Evolutionary conservation across 768 basidiomycete species (phyloP), one percentile per base, ranked within the genome.

Genomic region (Boletus eberwhitei): DNA sequence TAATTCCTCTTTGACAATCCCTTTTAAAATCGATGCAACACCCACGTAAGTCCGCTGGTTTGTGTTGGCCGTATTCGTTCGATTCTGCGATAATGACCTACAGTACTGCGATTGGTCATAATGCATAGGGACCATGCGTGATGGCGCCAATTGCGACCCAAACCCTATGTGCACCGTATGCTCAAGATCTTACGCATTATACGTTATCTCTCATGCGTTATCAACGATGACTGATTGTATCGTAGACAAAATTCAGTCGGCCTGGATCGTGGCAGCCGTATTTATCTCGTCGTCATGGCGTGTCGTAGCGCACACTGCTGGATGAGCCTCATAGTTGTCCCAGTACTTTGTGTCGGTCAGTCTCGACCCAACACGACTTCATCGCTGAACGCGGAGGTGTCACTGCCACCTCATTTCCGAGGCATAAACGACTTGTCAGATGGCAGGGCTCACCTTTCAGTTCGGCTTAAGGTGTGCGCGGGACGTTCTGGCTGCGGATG

Each of bases 41-140:
- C 48, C 64, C 68, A 48, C 61, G 56, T 66, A 63, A 65, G 48
- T 54, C 53, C 49, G 48, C 61, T 31, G 24, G 24, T 26, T 26
- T 26, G 48, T 35, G 34, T 48, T 53, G 43, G 24, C 59, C 35
- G 12, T 48, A 53, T 53, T 40, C 41, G 50, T 53, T 58, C 36
- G 26, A 41, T 42, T 37, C 32, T 56, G 38, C 26, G 55, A 67
- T 57, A 57, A 54, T 59, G 42, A 56, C 38, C 55, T 16, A 47
- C n/a, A 17, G 31, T 19, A 19, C n/a, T n/a, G n/a, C 19, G 11
- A 36, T 54, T 31, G 40, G 29, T 16, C 50, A 21, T 32, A 24
- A 31, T 17, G 12, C 16, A 12, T 12, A 32, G 19, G 4, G 19
- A 35, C 40, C 24, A 19, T 17, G 16, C 21, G 34, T 12, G 29